Base-by-base conservation (phyloP, 2,329 filamentous ascomycete species). In the Furcasterigmium furcatum region DNA sequence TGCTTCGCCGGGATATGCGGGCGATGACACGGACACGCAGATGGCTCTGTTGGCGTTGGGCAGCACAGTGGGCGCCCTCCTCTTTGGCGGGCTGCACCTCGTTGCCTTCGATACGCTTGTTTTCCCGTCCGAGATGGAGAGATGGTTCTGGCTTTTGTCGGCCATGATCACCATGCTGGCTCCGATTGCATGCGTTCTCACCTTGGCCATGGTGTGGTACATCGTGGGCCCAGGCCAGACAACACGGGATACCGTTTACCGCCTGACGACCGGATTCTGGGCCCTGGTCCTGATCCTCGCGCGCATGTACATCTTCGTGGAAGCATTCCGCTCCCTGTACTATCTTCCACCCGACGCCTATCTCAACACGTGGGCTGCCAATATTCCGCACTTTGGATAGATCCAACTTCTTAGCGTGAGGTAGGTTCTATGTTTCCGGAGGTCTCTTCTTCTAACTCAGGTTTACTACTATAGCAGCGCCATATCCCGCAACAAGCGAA, bases 91-190 rank as follows among this genome's bases (percentile, higher is more conserved):
- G 9, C 12, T 47, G 46, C 58, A 61, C 38, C 51, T 48, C 22
- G 36, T 50, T 9, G 56, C 54, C 8, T 61, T 58, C 56, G 53
- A n/a, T n/a, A 58, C 39, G 55, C 56, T 25, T 38, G 41, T 13
- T n/a, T 58, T 59, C 41, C 55, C 56, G 13, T 55, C 55, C 18
- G 10, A 35, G 7, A 42, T 46, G 14, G 58, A 61, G 40, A 47
- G 42, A 16, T 8, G 7, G 9, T 45, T 52, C 12, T 52, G 49
- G 49, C 41, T 34, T 29, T 45, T 19, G 13, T 40, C 38, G 18
- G 20, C 43, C 6, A 16, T 51, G 21, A 8, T 46, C 18, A 44
- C 22, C 2, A 25, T 40, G 35, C 46, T 18, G 40, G 39, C 16
- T 32, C 13, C 16, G 13, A 12, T 29, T 27, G 43, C 5, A n/a